Conservation (phyloP, 768 basidiomycete species). For the Suillus bovinus region DNA sequence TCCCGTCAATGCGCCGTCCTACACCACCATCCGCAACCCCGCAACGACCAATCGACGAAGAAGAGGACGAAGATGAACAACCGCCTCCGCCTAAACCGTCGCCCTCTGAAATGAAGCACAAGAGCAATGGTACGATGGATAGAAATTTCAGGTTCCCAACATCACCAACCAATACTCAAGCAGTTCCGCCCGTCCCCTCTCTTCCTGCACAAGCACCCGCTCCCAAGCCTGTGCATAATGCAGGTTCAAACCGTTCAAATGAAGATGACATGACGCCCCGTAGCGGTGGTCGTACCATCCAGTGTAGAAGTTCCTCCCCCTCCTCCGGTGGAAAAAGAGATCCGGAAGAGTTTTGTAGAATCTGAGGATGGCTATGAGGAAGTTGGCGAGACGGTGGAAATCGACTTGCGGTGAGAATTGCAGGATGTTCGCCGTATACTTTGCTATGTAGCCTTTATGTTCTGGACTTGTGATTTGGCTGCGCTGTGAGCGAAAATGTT, state of each 20-base stretch:
- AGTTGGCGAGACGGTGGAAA: slow-evolving; percentile 77
- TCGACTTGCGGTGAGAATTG: slow-evolving; percentile 45
- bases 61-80: slow-evolving; percentile 35
- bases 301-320: slow-evolving; percentile 80
- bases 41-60: slow-evolving; percentile 41
- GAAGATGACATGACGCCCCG: slow-evolving; percentile 13
- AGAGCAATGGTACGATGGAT: slow-evolving; percentile 77
- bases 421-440: background rate
- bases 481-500: background rate
- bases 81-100: slow-evolving; percentile 24
- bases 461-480: background rate
- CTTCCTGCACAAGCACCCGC: slow-evolving; percentile 21
- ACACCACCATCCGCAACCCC: slow-evolving; percentile 40
- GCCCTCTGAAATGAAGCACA: slow-evolving; percentile 31
- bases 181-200: slow-evolving; percentile 16
- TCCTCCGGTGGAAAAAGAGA: slow-evolving; percentile 77
- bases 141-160: slow-evolving; percentile 71
- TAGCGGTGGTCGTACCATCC: slow-evolving; percentile 52
- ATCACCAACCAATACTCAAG: slow-evolving; percentile 31
- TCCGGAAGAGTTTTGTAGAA: slow-evolving; percentile 41
- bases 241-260: slow-evolving; percentile 13
- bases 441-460: background rate
- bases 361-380: slow-evolving; percentile 68
- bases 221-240: slow-evolving; percentile 3
- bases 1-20: slow-evolving; percentile 57